Evolutionary conservation across 768 basidiomycete genomes (phyloP).

Genomic region (Leucocoprinus sp.): DNA sequence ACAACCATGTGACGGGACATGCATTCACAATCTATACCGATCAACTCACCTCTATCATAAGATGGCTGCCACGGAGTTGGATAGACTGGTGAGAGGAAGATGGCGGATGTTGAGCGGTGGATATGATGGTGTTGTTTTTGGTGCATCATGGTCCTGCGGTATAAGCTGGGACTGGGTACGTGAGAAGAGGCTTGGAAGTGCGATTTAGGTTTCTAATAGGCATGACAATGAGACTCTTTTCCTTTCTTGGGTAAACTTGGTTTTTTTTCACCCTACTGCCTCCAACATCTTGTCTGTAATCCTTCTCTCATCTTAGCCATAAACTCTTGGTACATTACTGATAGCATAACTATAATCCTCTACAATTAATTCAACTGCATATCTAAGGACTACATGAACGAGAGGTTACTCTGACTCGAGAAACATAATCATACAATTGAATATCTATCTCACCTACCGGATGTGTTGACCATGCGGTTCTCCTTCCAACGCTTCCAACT

Average conservation of each 20-base stretch:
- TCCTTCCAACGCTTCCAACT: no score
- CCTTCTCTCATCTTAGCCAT: neutral
- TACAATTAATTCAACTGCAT: constrained; percentile 3
- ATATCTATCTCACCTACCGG: no score
- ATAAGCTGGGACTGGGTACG: neutral
- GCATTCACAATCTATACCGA: neutral
- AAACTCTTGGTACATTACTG: constrained; percentile 2
- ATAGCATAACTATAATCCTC: constrained; percentile 7
- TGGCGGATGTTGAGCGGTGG: neutral
- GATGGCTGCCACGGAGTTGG: neutral
- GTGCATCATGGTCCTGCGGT: neutral
- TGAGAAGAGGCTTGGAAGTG: neutral
- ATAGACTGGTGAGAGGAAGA: neutral
- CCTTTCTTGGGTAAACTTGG: neutral
- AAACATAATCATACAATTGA: no score
- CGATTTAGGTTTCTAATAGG: neutral
- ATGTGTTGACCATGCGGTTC: no score
- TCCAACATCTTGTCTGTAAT: neutral
- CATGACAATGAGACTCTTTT: no score
- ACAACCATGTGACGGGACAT: constrained; percentile 44
- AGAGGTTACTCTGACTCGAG: no score
- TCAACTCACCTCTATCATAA: neutral
- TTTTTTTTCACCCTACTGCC: neutral
- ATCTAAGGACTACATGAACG: no score
- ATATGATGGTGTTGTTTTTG: neutral